Evolutionary conservation across 768 basidiomycete genomes (phyloP), one percentile per base, ranked within the genome.

Genomic region (Trametes cinnabarina): DNA sequence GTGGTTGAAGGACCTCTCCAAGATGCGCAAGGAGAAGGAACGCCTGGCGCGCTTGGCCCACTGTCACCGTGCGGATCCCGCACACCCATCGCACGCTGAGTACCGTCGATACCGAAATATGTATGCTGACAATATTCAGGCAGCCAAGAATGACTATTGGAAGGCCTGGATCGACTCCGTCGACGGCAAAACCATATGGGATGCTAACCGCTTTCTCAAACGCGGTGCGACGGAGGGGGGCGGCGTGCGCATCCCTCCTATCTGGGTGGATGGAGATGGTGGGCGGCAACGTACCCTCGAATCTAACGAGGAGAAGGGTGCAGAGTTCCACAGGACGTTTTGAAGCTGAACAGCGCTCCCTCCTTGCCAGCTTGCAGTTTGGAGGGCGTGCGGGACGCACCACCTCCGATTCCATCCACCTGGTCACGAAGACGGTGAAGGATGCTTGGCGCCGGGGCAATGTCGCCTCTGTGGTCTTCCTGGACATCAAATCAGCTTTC

Each of bases 401-500:
- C 0, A 69, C 70, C 0, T 58, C 62, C 0, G 71, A 72, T 35
- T 58, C 70, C 1, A 22, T 71, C 2, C 68, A 69, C 39, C 59
- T 61, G 9, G 23, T 68, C 12, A 58, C 55, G 9, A 40, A 57
- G 19, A 61, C 37, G 7, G 51, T 69, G 37, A 66, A 65, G 22
- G 60, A 66, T 15, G 50, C 66, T 1, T 71, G 65, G 71, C 41
- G 61, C 1, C 22, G 44, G 17, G 39, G 50, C 0, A 58, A 72
- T 43, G 72, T 67, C 0, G 76, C 2, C 68, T 71, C 46, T 51
- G 26, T 69, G 1, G 56, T 78, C 0, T 64, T 72, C 9, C 49
- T 72, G 7, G 67, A 58, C 11, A 66, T 80, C 37, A 74, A 77
- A 39, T 65, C 69, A 2, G 71, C 73, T 0, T 80, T 65, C 32